Base-by-base conservation (phyloP, 495 filamentous ascomycete species). In the Aspergillus olivimuriae region DNA sequence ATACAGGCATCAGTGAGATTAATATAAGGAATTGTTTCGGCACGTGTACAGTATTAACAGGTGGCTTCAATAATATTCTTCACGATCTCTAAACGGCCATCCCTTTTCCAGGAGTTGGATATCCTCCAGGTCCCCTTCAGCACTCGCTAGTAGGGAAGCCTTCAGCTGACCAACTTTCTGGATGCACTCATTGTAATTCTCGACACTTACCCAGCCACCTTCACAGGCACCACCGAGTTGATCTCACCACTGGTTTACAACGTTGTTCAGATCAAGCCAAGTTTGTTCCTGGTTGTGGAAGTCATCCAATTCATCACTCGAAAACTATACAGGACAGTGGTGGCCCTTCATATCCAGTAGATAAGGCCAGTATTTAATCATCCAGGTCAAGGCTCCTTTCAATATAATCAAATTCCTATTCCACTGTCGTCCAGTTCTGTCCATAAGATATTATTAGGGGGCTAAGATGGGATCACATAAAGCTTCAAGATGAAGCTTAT, bases 61-160 rank as follows among this genome's bases (percentile, higher is more conserved):
- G n/a, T n/a, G n/a, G 12, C 26, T 30, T 7, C 12, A 30, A 30
- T 7, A 7, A 33, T n/a, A n/a, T 3, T 43, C 41, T 20, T 43
- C 41, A 12, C 40, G 41, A 42, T 53, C 38, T 39, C 50, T 41
- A 17, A 53, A 46, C 28, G 28, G 30, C 45, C 50, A 53, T 24
- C 50, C 45, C 14, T 42, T 43, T 22, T 42, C 34, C 32, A 53
- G 16, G 14, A 48, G 38, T 10, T 18, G 10, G 24, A 53, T 53
- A 31, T 53, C 45, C 17, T 53, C 36, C 17, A 37, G 0, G 36
- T 53, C 45, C 2, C 41, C 50, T 30, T 48, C 44, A 2, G 41
- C 45, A 23, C 2, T 42, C 3, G 35, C 41, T n/a, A 53, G 38
- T 2, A 53, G 41, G 31, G 41, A 48, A 2, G 22, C 37, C 23